Evolutionary conservation across 805 yeast genomes (phyloP).

Genomic region (Middelhovenomyces tepae): DNA sequence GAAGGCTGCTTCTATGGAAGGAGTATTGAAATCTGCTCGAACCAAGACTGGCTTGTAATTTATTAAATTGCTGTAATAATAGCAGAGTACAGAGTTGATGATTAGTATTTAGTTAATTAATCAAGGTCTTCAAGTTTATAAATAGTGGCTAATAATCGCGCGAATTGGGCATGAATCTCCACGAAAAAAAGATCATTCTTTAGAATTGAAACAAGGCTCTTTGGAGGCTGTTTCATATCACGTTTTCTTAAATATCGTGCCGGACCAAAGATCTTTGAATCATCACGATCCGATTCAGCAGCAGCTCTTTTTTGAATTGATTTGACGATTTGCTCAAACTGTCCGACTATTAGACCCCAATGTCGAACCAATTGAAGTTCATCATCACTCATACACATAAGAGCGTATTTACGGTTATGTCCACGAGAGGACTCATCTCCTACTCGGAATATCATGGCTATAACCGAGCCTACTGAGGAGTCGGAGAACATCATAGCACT

Average conservation of each 20-base stretch:
- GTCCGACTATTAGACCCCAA: conserved; percentile 17
- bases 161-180: conserved; percentile 6
- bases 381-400: conserved; percentile 18
- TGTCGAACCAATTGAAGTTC: conserved; percentile 13
- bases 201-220: too few relatives aligned
- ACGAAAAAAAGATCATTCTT: conserved; percentile 6
- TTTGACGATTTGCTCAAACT: conserved; percentile 14
- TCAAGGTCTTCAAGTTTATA: too few relatives aligned
- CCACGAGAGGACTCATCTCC: conserved; percentile 19
- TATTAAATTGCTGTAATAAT: too few relatives aligned
- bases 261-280: conserved; percentile 9
- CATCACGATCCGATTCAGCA: conserved; percentile 7
- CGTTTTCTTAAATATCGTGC: conserved; percentile 16
- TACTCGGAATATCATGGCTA: conserved; percentile 17
- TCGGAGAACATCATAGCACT: conserved; percentile 21
- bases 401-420: conserved; percentile 17
- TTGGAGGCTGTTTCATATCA: conserved; percentile 7
- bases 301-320: conserved; percentile 14
- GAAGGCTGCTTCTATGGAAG: conserved; percentile 76
- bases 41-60: conserved; percentile 39
- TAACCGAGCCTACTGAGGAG: conserved; percentile 17
- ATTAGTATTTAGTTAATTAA: too few relatives aligned
- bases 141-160: too few relatives aligned
- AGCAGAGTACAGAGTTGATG: too few relatives aligned
- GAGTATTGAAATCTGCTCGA: conserved; percentile 50